phyloP scores from a whole-genome alignment of 768 basidiomycete genomes.

The Lactarius trivialis region DNA sequence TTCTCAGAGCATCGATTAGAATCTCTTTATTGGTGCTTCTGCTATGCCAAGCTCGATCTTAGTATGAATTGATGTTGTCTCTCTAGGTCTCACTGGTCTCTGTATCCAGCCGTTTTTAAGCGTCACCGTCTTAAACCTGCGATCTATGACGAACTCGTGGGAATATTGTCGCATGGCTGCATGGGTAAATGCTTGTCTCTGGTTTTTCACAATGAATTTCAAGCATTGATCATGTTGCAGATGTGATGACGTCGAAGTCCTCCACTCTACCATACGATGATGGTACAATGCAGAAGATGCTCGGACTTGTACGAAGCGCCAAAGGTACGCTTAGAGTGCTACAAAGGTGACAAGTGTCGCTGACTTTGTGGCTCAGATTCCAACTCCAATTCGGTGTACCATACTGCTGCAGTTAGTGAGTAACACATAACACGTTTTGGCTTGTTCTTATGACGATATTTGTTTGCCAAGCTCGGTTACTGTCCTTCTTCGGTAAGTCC shows the following conservation, averaged over 20 bases:
- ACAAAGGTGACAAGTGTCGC: neutral
- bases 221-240: neutral
- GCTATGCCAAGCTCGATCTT: neutral
- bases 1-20: conserved; percentile 3
- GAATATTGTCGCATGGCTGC: conserved; percentile 24
- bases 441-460: neutral
- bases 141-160: conserved; percentile 30
- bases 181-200: conserved; percentile 29
- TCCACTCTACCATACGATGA: neutral
- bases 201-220: neutral
- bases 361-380: neutral
- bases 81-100: neutral
- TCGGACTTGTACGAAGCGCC: neutral
- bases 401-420: neutral
- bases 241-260: neutral
- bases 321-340: neutral
- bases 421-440: neutral
- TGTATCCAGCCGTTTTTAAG: neutral
- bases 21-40: conserved; percentile 24
- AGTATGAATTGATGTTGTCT: conserved; percentile 3
- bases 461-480: neutral
- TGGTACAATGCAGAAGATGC: neutral
- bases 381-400: neutral
- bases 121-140: conserved; percentile 1
- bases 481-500: neutral